Base-by-base conservation (phyloP, 2,329 filamentous ascomycete genomes). In the Botryosphaeria agaves region DNA sequence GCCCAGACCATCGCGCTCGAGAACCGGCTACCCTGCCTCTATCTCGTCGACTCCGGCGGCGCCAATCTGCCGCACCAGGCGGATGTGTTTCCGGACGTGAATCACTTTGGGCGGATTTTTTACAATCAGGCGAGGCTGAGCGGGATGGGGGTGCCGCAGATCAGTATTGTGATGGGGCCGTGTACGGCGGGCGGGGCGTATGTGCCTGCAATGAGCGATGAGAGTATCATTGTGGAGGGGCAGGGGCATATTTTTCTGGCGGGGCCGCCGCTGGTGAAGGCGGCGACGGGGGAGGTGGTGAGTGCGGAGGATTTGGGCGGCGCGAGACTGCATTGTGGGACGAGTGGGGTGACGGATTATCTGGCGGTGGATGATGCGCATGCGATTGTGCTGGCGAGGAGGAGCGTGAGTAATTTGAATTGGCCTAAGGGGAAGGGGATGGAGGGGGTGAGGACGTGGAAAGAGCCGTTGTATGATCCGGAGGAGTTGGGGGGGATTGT, bases 171-270 rank as follows among this genome's bases (percentile, higher is more conserved):
- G 28, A 94, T 98, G 87, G 87, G 87, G 1, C 81, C 87, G 26
- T 98, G 89, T 57, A 98, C 89, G 1, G 87, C 87, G 2, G 87
- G 87, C 30, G 87, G 87, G 28, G 87, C 87, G 15, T 95, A 98
- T 51, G 85, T 95, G 7, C 87, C 87, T 7, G 83, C 82, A 45
- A 95, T 98, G 87, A 87, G 80, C 36, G 89, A 95, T 51, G 89
- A 95, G 64, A 84, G 74, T 49, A 94, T 98, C 53, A 95, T 98
- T 39, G 89, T 95, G 23, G 74, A 83, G 47, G 78, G 85, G 31
- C 85, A 94, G 52, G 87, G 87, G n/a, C 85, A 92, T 41, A 93
- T 98, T 49, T 98, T 95, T 62, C 71, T 98, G 2, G 87, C 87
- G 1, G 89, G 87, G 0, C 87, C 87, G 12, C 87, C 89, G 0